Evolutionary conservation across 768 basidiomycete species (phyloP).

Genomic region (Psilocybe cubensis): DNA sequence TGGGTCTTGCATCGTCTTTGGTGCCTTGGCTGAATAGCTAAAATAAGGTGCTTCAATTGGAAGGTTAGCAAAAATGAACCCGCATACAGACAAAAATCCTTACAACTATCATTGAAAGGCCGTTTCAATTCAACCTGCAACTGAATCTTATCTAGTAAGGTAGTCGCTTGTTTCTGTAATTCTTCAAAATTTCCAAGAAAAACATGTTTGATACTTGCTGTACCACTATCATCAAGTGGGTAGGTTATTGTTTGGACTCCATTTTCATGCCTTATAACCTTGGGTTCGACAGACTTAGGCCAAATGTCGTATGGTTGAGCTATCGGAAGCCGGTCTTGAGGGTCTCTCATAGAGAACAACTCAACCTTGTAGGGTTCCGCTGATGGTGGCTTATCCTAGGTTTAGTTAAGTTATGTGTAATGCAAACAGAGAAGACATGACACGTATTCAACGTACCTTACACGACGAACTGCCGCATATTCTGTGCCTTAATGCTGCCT

Average conservation of each 20-base stretch:
- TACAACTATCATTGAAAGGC: constrained; percentile 30
- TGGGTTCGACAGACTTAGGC: constrained; percentile 21
- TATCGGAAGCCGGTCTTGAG: constrained; percentile 34
- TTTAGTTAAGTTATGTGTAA: background rate
- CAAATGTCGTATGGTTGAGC: constrained; percentile 34
- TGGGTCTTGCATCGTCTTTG: constrained; percentile 4
- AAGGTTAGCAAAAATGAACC: background rate
- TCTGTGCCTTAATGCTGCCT: constrained; percentile 48
- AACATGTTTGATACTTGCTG: constrained; percentile 40
- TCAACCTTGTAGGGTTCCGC: constrained; percentile 28
- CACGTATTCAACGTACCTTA: constrained; percentile 30
- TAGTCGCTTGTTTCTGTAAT: constrained; percentile 42
- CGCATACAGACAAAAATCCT: background rate
- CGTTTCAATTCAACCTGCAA: constrained; percentile 32
- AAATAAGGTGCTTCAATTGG: constrained; percentile 34
- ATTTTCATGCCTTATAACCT: constrained; percentile 26
- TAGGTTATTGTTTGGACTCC: constrained; percentile 40
- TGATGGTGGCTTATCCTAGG: constrained; percentile 19
- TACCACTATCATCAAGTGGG: background rate
- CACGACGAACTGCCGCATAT: constrained; percentile 46
- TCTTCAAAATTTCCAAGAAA: constrained; percentile 50
- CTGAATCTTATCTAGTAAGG: constrained; percentile 44
- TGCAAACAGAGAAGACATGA: background rate
- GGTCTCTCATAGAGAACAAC: constrained; percentile 35
- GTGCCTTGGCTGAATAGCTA: constrained; percentile 19